Percentiles rank a stretch among this genome's conserved stretches.
Evolutionary conservation across 2,329 filamentous ascomycete species (phyloP).

Genomic region (Botrytis fabae): DNA sequence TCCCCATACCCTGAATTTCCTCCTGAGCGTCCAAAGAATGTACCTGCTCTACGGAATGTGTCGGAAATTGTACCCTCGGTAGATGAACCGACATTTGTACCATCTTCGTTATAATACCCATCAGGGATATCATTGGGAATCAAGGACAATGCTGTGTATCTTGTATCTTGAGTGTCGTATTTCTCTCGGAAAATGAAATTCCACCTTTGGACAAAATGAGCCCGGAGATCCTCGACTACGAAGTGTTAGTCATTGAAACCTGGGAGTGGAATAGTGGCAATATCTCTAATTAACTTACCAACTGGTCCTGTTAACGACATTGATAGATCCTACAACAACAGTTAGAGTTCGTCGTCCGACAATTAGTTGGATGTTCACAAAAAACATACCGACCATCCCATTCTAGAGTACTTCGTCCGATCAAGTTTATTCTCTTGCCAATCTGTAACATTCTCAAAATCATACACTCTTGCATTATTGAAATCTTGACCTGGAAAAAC

Average conservation of each 20-base stretch:
- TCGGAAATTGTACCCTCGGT: constrained; percentile 22
- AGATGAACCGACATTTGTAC: constrained; percentile 26
- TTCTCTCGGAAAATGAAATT: constrained; percentile 88
- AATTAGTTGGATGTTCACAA: neutral
- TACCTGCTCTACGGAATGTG: constrained; percentile 6
- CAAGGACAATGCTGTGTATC: constrained; percentile 43
- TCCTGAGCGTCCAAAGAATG: constrained; percentile 1
- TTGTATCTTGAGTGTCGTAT: constrained; percentile 56
- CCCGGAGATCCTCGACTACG: constrained; percentile 65
- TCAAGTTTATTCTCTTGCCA: constrained; percentile 88
- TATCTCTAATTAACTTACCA: neutral
- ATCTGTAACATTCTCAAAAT: constrained; percentile 72
- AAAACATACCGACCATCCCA: constrained; percentile 73
- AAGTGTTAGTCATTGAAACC: constrained; percentile 39
- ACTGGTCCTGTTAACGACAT: constrained; percentile 67
- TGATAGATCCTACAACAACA: constrained; percentile 60
- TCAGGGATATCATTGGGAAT: constrained; percentile 29
- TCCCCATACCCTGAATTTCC: constrained; percentile 41
- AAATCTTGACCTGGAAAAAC: constrained; percentile 90
- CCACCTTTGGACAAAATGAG: constrained; percentile 85
- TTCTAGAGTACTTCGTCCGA: constrained; percentile 73
- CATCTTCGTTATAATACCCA: constrained; percentile 35
- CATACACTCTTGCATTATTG: constrained; percentile 84
- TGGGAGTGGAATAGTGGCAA: constrained; percentile 42
- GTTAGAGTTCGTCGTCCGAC: neutral